phyloP scores from a whole-genome alignment of 2,329 filamentous ascomycete genomes.

The Aspergillus sojae region DNA sequence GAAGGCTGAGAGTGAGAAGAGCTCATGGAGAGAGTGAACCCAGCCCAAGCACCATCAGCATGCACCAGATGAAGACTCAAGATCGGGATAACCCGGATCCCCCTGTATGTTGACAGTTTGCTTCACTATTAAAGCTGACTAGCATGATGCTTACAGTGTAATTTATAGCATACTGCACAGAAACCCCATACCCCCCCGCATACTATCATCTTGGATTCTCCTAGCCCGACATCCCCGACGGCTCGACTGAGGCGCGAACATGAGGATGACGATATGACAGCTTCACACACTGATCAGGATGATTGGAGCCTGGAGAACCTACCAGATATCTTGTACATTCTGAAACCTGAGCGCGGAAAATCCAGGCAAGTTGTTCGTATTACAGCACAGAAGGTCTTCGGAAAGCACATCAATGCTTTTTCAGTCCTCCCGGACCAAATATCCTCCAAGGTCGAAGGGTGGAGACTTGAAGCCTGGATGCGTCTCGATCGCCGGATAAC shows the following conservation, averaged over 20 bases:
- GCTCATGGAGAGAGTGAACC: neutral
- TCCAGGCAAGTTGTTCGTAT: constrained; percentile 5
- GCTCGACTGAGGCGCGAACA: neutral
- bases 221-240: neutral
- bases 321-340: constrained; percentile 30
- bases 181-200: neutral
- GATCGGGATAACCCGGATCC: neutral
- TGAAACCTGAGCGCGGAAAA: constrained; percentile 12
- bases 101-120: neutral
- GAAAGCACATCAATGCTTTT: constrained; percentile 15
- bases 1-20: neutral
- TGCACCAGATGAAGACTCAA: neutral
- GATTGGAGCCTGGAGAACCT: constrained; percentile 28
- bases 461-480: constrained; percentile 30
- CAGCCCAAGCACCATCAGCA: neutral
- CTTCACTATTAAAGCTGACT: neutral
- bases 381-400: constrained; percentile 18
- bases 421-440: constrained; percentile 20
- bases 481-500: constrained; percentile 28
- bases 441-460: constrained; percentile 26
- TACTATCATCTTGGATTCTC: neutral
- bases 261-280: constrained; percentile 12
- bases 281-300: constrained; percentile 18
- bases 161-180: neutral
- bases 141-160: neutral